Conservation (phyloP, 768 basidiomycete genomes). For the Boletus eberwhitei region DNA sequence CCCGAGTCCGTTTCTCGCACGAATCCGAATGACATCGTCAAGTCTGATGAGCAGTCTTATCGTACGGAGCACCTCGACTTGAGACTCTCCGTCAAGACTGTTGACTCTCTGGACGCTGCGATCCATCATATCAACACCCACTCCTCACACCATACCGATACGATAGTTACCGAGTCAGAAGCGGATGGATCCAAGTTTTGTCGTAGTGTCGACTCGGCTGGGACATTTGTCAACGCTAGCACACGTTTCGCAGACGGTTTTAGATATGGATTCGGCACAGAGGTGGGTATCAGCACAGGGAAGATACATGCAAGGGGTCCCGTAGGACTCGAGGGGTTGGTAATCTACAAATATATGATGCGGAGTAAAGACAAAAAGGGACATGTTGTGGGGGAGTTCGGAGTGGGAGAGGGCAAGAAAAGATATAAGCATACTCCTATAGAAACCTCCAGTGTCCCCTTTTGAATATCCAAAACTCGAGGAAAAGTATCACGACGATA, state of each 20-base stretch:
- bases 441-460: conserved; percentile 19
- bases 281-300: conserved; percentile 96
- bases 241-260: conserved; percentile 97
- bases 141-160: conserved; percentile 93
- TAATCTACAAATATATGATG: conserved; percentile 96
- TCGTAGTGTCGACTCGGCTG: conserved; percentile 86
- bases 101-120: conserved; percentile 70
- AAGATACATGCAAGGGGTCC: conserved; percentile 96
- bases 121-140: conserved; percentile 89
- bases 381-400: conserved; percentile 87
- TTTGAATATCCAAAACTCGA: conserved; percentile 13
- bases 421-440: conserved; percentile 60
- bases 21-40: conserved; percentile 47
- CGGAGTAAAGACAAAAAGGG: conserved; percentile 69
- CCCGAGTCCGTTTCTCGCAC: conserved; percentile 31
- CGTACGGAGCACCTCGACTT: conserved; percentile 85
- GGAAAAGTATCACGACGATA: conserved; percentile 17
- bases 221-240: conserved; percentile 91
- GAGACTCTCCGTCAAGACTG: conserved; percentile 73
- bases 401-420: conserved; percentile 63
- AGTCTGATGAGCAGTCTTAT: conserved; percentile 65
- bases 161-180: conserved; percentile 79
- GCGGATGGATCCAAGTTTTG: conserved; percentile 72
- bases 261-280: conserved; percentile 94
- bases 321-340: conserved; percentile 89